Percentiles rank a stretch among this genome's conserved stretches.
Conservation (phyloP, 148 eudicot species). For the Fagopyrum homotropicum region DNA sequence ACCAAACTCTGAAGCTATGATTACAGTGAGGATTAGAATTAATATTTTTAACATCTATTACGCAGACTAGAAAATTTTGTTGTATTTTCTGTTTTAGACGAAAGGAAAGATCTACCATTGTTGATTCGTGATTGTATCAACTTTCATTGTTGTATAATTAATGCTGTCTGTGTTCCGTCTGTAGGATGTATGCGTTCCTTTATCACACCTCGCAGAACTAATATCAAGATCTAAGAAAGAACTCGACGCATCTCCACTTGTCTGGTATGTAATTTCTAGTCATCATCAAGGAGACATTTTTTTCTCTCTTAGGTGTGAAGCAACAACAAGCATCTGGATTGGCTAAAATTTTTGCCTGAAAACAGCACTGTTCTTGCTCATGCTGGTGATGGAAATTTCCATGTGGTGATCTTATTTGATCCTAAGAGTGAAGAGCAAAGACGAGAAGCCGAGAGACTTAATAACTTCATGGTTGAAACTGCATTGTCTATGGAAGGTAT, state of each 20-base stretch:
- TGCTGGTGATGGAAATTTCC: conserved; percentile 99
- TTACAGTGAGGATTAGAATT: conserved; percentile 43
- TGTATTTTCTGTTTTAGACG: background rate
- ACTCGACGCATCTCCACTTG: conserved; percentile 73
- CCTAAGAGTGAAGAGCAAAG: conserved; percentile 70
- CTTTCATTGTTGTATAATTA: background rate
- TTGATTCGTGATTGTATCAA: background rate
- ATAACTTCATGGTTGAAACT: conserved; percentile 80
- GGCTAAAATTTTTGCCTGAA: conserved; percentile 1
- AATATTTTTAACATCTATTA: background rate
- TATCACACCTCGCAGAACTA: conserved; percentile 76
- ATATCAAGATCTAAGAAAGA: conserved; percentile 79
- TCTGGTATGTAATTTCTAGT: conserved; percentile 41
- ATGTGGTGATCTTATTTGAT: conserved; percentile 77
- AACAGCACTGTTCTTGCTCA: conserved; percentile 91
- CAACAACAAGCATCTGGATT: conserved; percentile 4
- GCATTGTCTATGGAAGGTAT: conserved; percentile 95
- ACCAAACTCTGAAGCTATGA: conserved; percentile 87
- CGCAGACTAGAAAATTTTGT: background rate
- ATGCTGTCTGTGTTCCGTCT: background rate
- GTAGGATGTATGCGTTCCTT: conserved; percentile 97
- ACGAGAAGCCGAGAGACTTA: conserved; percentile 85
- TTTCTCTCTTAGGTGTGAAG: background rate
- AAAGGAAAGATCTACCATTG: background rate
- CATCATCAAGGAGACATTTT: background rate